Percentiles rank a stretch among this genome's conserved stretches.
Evolutionary conservation across 208 protist species (phyloP).

Genomic region (Phytomonas sp.): DNA sequence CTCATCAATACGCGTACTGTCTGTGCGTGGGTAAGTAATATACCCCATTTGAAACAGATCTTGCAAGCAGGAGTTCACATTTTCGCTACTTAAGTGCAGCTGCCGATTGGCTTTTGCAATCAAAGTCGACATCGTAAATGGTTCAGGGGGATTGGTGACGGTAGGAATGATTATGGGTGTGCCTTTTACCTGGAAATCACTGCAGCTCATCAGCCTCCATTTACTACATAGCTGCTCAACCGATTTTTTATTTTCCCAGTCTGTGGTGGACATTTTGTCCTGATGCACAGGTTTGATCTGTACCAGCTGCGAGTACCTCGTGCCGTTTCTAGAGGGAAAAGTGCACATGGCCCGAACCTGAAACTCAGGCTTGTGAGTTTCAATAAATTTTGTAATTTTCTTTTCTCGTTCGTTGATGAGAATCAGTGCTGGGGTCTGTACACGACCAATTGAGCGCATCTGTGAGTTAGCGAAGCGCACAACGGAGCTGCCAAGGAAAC

Average conservation of each 20-base stretch:
- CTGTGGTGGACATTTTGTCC: conserved; percentile 10
- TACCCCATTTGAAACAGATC: conserved; percentile 86
- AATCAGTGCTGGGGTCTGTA: conserved; percentile 87
- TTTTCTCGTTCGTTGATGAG: conserved; percentile 75
- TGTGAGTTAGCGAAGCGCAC: conserved; percentile 81
- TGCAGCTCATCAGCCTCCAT: conserved; percentile 27
- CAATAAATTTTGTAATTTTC: conserved; percentile 51
- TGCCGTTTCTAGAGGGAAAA: conserved; percentile 31
- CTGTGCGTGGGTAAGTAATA: conserved; percentile 88
- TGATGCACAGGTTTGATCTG: conserved; percentile 8
- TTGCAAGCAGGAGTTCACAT: conserved; percentile 70
- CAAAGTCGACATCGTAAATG: conserved; percentile 85
- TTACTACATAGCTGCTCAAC: conserved; percentile 15
- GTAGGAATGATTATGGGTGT: conserved; percentile 25
- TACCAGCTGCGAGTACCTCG: conserved; percentile 44
- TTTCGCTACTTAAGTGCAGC: conserved; percentile 70
- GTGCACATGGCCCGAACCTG: conserved; percentile 47
- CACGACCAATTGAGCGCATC: conserved; percentile 86
- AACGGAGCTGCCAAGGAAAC: conserved; percentile 86
- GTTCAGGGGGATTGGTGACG: conserved; percentile 44
- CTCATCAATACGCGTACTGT: conserved; percentile 84
- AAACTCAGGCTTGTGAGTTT: conserved; percentile 46
- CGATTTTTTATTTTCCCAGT: conserved; percentile 27
- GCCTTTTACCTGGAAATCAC: conserved; percentile 19
- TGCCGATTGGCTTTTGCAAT: conserved; percentile 81